These are phyloP conservation scores for Cladosporium colombiae DNA, from an alignment of 2,329 filamentous ascomycete species.

Conservation along the genomic window DNA sequence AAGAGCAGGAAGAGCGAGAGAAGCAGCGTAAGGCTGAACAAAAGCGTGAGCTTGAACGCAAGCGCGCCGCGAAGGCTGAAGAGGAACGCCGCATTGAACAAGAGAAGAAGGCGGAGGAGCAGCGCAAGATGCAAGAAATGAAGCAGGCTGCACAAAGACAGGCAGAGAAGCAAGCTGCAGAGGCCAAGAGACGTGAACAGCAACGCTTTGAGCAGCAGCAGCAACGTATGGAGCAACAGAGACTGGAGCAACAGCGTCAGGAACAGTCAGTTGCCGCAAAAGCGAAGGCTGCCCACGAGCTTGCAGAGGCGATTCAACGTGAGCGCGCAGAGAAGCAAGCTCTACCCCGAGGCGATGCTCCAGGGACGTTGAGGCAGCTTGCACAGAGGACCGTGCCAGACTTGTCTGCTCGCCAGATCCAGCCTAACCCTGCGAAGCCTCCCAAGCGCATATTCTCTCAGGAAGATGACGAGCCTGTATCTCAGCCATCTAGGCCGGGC, in stretches of 20 bases:
- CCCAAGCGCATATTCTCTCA: constrained; percentile 73
- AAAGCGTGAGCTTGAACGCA: constrained; percentile 78
- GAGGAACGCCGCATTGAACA: constrained; percentile 48
- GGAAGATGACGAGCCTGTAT: constrained; percentile 63
- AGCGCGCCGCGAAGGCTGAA: constrained; percentile 69
- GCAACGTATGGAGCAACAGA: constrained; percentile 32
- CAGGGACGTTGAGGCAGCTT: constrained; percentile 56
- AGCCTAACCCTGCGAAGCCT: constrained; percentile 68
- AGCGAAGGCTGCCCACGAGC: constrained; percentile 36
- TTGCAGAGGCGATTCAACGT: constrained; percentile 39
- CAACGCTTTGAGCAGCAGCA: constrained; percentile 41
- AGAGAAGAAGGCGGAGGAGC: constrained; percentile 42
- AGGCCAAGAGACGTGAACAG: constrained; percentile 40
- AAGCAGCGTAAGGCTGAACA: constrained; percentile 76
- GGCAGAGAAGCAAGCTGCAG: constrained; percentile 47
- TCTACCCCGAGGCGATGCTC: constrained; percentile 51
- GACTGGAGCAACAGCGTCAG: constrained; percentile 27
- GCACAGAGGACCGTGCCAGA: constrained; percentile 61
- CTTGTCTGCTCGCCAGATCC: constrained; percentile 61
- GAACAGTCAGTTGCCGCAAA: constrained; percentile 33
- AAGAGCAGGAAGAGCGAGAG: constrained; percentile 80
- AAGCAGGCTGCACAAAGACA: constrained; percentile 41
- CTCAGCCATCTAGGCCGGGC: constrained; percentile 55
- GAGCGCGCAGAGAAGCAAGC: constrained; percentile 38
- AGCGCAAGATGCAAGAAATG: constrained; percentile 40